phyloP scores from a whole-genome alignment of 176 grass and related monocot genomes.

The Oryza meridionalis region DNA sequence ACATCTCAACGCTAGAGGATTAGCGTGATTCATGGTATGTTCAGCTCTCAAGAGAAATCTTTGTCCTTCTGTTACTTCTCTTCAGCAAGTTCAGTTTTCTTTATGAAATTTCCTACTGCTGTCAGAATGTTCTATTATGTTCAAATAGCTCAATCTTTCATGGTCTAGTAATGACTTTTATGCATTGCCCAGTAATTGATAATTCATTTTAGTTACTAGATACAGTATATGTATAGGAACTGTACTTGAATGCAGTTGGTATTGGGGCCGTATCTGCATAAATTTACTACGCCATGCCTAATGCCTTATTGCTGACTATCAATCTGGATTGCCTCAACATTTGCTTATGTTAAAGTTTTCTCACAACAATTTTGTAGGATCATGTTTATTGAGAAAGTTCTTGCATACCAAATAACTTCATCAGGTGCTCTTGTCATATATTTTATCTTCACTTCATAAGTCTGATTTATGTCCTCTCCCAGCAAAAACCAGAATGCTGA shows the following conservation, averaged over 20 bases:
- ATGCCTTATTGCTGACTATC: not conserved
- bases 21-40: constrained; percentile 39
- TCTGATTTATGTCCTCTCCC: not conserved
- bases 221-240: not conserved
- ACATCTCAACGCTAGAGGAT: constrained; percentile 41
- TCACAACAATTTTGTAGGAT: not conserved
- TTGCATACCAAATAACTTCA: not conserved
- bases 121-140: not conserved
- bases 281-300: not conserved
- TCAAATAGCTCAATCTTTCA: not conserved
- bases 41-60: constrained; percentile 12
- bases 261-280: not conserved
- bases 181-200: not conserved
- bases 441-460: not conserved
- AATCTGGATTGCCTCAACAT: not conserved
- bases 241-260: not conserved
- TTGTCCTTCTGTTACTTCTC: not conserved
- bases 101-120: constrained; percentile 3
- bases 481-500: no score
- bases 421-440: not conserved
- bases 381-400: not conserved
- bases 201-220: not conserved
- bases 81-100: constrained; percentile 1
- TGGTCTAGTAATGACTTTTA: not conserved
- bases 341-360: not conserved